Conservation (phyloP, 2,329 filamentous ascomycete genomes). For the Fusarium papillatum region DNA sequence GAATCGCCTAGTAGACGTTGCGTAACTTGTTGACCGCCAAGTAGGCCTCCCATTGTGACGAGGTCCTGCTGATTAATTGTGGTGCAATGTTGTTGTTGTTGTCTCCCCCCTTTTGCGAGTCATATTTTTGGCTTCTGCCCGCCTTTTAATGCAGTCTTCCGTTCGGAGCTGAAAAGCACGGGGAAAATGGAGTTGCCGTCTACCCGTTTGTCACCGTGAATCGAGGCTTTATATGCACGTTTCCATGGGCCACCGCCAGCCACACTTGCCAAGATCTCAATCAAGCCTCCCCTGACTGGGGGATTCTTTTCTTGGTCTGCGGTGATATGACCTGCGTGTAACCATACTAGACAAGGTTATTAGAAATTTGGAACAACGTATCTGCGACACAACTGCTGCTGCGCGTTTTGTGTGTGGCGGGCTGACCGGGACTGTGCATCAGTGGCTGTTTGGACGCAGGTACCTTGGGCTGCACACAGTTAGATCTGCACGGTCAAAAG, state of each 20-base stretch:
- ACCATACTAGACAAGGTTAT: background rate
- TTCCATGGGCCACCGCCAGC: constrained; percentile 16
- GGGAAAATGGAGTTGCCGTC: background rate
- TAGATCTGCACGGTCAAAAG: background rate
- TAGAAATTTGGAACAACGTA: background rate
- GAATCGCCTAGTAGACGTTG: constrained; percentile 30
- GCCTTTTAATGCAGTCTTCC: constrained; percentile 22
- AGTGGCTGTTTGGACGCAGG: constrained; percentile 7
- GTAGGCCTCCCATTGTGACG: background rate
- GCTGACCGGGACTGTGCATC: constrained; percentile 17
- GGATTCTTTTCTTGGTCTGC: background rate
- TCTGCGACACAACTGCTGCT: constrained; percentile 1
- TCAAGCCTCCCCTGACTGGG: background rate
- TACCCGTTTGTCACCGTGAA: constrained; percentile 2
- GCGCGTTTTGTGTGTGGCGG: constrained; percentile 23
- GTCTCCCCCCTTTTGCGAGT: constrained; percentile 1
- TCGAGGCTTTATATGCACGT: constrained; percentile 14
- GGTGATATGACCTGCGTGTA: constrained; percentile 1
- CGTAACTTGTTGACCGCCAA: constrained; percentile 31
- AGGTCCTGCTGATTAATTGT: background rate
- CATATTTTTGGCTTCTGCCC: background rate
- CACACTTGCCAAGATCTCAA: background rate
- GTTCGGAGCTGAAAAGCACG: background rate
- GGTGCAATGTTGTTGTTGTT: background rate
- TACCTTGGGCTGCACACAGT: constrained; percentile 1